Evolutionary conservation across 805 yeast species (phyloP).

Genomic region (Ascoidea rubescens): DNA sequence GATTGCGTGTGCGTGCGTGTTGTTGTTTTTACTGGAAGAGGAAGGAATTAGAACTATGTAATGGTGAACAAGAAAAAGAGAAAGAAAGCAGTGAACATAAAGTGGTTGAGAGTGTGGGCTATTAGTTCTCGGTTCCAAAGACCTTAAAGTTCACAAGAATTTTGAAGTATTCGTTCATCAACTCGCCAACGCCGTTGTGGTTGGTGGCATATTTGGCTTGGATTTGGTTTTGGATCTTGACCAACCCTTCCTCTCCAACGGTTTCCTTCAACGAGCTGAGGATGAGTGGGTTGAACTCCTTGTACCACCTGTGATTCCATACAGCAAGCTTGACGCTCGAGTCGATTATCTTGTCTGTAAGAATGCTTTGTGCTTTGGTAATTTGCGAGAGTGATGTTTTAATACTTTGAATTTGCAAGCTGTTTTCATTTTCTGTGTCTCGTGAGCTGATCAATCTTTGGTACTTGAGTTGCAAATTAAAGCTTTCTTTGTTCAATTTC

Average conservation of each 20-base stretch:
- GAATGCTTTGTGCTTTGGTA: slow-evolving; percentile 23
- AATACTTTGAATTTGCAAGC: slow-evolving; percentile 20
- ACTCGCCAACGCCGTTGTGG: slow-evolving; percentile 40
- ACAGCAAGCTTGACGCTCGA: slow-evolving; percentile 66
- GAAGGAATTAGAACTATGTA: no score
- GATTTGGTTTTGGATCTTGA: slow-evolving; percentile 61
- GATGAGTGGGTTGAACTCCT: slow-evolving; percentile 69
- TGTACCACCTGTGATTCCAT: slow-evolving; percentile 98
- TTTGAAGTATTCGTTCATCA: slow-evolving; percentile 37
- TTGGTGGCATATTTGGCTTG: slow-evolving; percentile 45
- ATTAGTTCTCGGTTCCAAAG: not conserved
- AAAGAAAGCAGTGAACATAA: no score
- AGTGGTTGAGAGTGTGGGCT: no score
- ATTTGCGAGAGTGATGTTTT: slow-evolving; percentile 14
- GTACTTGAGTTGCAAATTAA: slow-evolving; percentile 4
- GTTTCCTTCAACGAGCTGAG: slow-evolving; percentile 42
- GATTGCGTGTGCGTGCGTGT: no score
- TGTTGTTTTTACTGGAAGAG: no score
- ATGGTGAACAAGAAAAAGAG: no score
- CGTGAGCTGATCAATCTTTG: slow-evolving; percentile 21
- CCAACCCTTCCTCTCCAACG: slow-evolving; percentile 63
- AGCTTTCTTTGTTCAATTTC: slow-evolving; percentile 16
- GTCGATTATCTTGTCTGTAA: slow-evolving; percentile 41
- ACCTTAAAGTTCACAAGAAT: slow-evolving; percentile 19
- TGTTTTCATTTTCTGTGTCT: slow-evolving; percentile 11